Conservation (phyloP, 2,329 filamentous ascomycete genomes). For the Myriosclerotinia duriaeana region DNA sequence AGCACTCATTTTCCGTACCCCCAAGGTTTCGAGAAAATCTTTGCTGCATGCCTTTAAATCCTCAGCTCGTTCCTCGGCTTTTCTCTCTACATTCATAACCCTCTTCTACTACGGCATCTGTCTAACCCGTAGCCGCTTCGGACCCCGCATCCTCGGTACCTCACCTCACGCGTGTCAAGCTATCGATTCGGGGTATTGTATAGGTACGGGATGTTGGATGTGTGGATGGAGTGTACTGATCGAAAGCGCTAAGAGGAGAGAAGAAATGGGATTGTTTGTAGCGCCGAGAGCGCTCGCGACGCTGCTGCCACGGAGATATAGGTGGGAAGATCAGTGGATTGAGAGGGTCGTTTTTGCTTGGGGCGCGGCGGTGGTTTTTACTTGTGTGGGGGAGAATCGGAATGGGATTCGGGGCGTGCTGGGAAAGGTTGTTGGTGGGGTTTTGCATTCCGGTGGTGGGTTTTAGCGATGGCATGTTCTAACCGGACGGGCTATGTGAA, state of each 20-base stretch:
- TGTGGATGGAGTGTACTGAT: slow-evolving; percentile 82
- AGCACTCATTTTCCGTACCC: slow-evolving; percentile 58
- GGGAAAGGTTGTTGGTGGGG: neutral
- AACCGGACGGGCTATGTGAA: too few species aligned
- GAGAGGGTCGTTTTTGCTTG: slow-evolving; percentile 65
- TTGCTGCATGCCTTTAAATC: slow-evolving; percentile 46
- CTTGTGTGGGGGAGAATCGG: slow-evolving; percentile 59
- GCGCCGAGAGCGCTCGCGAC: slow-evolving; percentile 75
- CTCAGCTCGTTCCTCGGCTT: slow-evolving; percentile 69
- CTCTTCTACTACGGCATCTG: slow-evolving; percentile 87
- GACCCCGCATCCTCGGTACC: slow-evolving; percentile 64
- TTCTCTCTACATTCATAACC: slow-evolving; percentile 73
- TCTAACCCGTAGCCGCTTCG: slow-evolving; percentile 69
- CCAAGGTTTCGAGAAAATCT: slow-evolving; percentile 48
- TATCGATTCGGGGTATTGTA: slow-evolving; percentile 65
- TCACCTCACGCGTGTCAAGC: slow-evolving; percentile 49
- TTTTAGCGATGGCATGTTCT: neutral
- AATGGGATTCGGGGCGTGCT: neutral
- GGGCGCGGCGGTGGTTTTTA: slow-evolving; percentile 69
- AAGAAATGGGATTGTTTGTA: slow-evolving; percentile 79
- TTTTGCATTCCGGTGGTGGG: neutral
- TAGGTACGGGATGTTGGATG: slow-evolving; percentile 68
- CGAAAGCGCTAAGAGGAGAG: slow-evolving; percentile 63
- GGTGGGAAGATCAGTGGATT: slow-evolving; percentile 60
- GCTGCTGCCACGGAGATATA: slow-evolving; percentile 69